phyloP scores from a whole-genome alignment of 495 filamentous ascomycete species.

The Immersiella caudata region DNA sequence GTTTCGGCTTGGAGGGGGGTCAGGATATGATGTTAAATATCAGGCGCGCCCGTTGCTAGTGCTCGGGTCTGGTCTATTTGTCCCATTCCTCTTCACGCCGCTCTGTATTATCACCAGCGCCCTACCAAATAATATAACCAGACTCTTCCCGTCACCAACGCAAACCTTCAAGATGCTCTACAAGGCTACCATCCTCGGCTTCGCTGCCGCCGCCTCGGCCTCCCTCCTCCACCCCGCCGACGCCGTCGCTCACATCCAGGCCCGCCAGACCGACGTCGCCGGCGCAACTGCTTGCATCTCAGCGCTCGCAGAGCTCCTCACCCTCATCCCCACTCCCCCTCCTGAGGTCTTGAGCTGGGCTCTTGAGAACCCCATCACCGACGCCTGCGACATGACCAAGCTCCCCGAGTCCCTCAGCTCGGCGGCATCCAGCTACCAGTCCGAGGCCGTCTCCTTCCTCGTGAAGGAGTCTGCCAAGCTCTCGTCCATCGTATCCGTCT shows the following conservation, averaged over 20 bases:
- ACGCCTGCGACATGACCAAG: constrained; percentile 21
- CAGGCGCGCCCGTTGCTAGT: too few relatives aligned
- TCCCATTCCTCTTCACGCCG: background rate
- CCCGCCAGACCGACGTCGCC: constrained; percentile 25
- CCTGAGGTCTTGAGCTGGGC: constrained; percentile 6
- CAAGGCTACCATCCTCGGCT: background rate
- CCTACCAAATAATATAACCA: background rate
- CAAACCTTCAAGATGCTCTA: constrained; percentile 2
- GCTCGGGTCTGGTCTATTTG: background rate
- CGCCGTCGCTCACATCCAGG: constrained; percentile 17
- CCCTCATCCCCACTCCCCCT: constrained; percentile 27
- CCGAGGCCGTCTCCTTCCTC: constrained; percentile 21
- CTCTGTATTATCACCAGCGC: background rate
- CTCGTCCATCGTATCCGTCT: constrained; percentile 18
- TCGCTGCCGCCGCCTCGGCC: constrained; percentile 7
- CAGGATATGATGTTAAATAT: too few relatives aligned
- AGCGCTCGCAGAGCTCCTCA: constrained; percentile 21
- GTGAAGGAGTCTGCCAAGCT: constrained; percentile 8
- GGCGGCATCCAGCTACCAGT: constrained; percentile 18
- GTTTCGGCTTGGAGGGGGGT: too few relatives aligned
- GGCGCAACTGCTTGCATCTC: constrained; percentile 18
- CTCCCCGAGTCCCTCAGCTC: constrained; percentile 13
- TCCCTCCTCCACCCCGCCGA: constrained; percentile 15
- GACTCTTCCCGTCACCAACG: background rate
- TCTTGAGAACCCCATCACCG: constrained; percentile 9